Evolutionary conservation across 2,329 filamentous ascomycete genomes (phyloP).

Genomic region (Aotearoamyces nothofagi): DNA sequence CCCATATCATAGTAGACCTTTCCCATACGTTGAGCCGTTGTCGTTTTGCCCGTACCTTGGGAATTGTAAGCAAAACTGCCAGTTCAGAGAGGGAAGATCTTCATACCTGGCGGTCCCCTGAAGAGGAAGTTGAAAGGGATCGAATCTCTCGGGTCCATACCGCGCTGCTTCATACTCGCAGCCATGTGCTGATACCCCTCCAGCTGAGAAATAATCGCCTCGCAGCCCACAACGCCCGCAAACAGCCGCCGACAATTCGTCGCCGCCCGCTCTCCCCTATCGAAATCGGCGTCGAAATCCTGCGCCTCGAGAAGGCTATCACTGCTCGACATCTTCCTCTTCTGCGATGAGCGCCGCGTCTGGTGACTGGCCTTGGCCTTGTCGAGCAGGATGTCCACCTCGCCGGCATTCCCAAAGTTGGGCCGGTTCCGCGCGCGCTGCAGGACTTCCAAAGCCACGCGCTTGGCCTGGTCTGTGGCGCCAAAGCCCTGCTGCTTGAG

Average conservation of each 20-base stretch:
- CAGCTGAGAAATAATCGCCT: slow-evolving; percentile 31
- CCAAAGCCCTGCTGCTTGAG: slow-evolving; percentile 37
- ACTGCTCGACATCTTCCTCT: slow-evolving; percentile 4
- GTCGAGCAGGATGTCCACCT: slow-evolving; percentile 54
- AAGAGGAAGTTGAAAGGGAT: slow-evolving; percentile 45
- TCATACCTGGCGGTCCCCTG: slow-evolving; percentile 41
- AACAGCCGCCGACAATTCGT: slow-evolving; percentile 31
- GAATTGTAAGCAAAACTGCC: no score
- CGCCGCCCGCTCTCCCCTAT: slow-evolving; percentile 25
- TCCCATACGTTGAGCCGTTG: slow-evolving; percentile 59
- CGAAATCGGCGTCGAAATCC: slow-evolving; percentile 38
- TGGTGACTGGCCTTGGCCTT: slow-evolving; percentile 27
- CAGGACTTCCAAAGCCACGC: slow-evolving; percentile 43
- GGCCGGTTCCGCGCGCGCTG: slow-evolving; percentile 42
- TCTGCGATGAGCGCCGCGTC: slow-evolving; percentile 9
- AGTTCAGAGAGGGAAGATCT: slow-evolving; percentile 49
- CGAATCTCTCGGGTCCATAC: slow-evolving; percentile 31
- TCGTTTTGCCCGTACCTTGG: slow-evolving; percentile 55
- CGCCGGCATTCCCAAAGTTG: slow-evolving; percentile 59
- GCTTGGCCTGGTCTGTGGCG: slow-evolving; percentile 33
- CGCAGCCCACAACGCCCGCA: slow-evolving; percentile 32
- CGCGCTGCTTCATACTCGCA: slow-evolving; percentile 26
- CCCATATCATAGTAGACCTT: slow-evolving; percentile 64
- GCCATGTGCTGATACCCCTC: slow-evolving; percentile 30
- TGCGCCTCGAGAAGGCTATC: slow-evolving; percentile 15